Evolutionary conservation across 75 land plant species (phyloP).

Genomic region (Pinus taeda): DNA sequence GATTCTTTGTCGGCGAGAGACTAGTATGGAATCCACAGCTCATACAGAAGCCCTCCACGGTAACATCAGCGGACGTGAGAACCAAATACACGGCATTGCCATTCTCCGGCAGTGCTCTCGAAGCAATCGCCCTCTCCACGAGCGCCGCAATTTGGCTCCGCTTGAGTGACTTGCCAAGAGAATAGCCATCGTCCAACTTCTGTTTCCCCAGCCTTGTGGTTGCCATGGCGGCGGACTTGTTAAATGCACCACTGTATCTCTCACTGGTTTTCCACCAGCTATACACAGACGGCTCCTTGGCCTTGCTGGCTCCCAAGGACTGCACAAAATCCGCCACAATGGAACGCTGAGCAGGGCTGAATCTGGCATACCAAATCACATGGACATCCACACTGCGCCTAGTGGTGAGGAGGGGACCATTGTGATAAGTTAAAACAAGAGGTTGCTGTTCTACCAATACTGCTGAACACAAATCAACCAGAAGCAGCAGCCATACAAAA

Average conservation of each 20-base stretch:
- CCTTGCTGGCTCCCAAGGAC: slow-evolving; percentile 23
- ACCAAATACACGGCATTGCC: slow-evolving; percentile 24
- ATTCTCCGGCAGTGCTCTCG: slow-evolving; percentile 7
- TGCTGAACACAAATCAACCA: neutral
- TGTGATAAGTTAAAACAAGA: slow-evolving; percentile 45
- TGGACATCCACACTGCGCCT: slow-evolving; percentile 19
- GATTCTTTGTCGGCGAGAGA: no score
- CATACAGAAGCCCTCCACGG: slow-evolving; percentile 65
- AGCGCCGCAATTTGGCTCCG: slow-evolving; percentile 5
- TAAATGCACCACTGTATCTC: slow-evolving; percentile 2
- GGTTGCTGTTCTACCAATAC: slow-evolving; percentile 24
- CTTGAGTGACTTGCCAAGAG: slow-evolving; percentile 17
- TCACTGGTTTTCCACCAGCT: slow-evolving; percentile 17
- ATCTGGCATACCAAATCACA: slow-evolving; percentile 72
- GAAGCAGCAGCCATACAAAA: neutral
- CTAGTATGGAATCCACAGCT: neutral
- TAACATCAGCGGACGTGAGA: slow-evolving; percentile 31
- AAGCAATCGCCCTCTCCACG: neutral
- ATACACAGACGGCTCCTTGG: neutral
- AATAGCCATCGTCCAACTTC: slow-evolving; percentile 11
- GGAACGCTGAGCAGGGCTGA: slow-evolving; percentile 49
- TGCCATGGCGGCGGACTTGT: neutral
- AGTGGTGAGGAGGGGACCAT: slow-evolving; percentile 55
- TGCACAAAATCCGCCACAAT: slow-evolving; percentile 49
- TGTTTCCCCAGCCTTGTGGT: slow-evolving; percentile 17